Base-by-base conservation (phyloP, 108 stramenopile species). In the Pseudonitzschia multistriata region DNA sequence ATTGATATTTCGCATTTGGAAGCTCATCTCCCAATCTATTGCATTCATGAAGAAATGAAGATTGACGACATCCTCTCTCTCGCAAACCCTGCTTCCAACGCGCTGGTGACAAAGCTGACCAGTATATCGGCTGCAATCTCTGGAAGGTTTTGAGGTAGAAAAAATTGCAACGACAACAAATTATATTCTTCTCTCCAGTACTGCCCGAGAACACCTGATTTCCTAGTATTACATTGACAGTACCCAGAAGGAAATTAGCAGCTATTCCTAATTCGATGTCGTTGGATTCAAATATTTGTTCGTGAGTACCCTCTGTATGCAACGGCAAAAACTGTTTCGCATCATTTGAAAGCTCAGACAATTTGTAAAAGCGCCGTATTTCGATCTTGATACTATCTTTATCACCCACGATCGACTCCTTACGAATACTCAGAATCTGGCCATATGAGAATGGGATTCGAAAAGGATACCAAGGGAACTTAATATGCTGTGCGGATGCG, bases 201-300 rank as follows among this genome's bases (percentile, higher is more conserved):
- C 52, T 56, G 1, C 31, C 62, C 27, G 67, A 45, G 17, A 34
- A 25, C 3, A 17, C 40, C 45, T 76, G 75, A 45, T 77, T 28
- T 0, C 78, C 79, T 22, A 84, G 63, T 36, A 74, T 72, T 15
- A 85, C 31, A 5, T 74, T 50, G 13, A 57, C 79, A 25, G 29
- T 48, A 10, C 85, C 81, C 29, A 85, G 71, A 50, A 85, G 35
- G 25, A 35, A 27, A 11, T 70, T 60, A 27, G 81, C 81, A 39
- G 63, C 49, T 3, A 84, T 30, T 19, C 62, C 73, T n/a, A 37
- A 35, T 24, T 78, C 49, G 25, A 83, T 35, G 17, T 68, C 62
- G 56, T 83, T 67, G 31, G 87, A 77, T 82, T 87, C 87, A 78
- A 79, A 79, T 33, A 81, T 53, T 66, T 76, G 70, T 76, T 85